Percentiles rank a stretch among this genome's conserved stretches.
These are phyloP conservation scores for Candida railenensis DNA, from an alignment of 805 yeast species.

Conservation along the genomic window DNA sequence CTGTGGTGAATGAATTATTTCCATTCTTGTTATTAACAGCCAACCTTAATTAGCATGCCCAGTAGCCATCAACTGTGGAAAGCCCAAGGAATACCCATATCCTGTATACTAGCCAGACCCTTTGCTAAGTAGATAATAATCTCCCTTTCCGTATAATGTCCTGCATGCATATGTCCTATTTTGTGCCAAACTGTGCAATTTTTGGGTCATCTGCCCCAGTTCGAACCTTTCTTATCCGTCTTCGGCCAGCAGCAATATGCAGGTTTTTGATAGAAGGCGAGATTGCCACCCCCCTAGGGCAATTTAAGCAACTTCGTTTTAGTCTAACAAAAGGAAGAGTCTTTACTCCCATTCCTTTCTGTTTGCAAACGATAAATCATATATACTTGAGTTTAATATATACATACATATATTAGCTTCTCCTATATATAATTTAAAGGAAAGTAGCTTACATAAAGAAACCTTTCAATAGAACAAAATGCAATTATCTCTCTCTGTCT, in stretches of 20 bases:
- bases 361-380: too few relatives aligned
- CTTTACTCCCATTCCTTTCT: neutral
- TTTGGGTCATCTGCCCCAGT: neutral
- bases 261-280: neutral
- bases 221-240: neutral
- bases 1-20: too few relatives aligned
- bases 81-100: too few relatives aligned
- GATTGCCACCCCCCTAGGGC: conserved; percentile 2
- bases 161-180: neutral
- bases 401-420: too few relatives aligned
- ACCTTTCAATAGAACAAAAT: conserved; percentile 16
- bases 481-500: conserved; percentile 35
- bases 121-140: neutral
- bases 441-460: neutral
- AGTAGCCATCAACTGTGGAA: too few relatives aligned
- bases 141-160: conserved; percentile 2
- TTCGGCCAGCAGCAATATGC: conserved; percentile 1
- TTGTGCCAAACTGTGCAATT: neutral
- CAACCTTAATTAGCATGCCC: too few relatives aligned
- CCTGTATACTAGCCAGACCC: neutral
- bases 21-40: too few relatives aligned
- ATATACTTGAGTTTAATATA: too few relatives aligned
- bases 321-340: neutral
- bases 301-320: too few relatives aligned
- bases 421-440: neutral